Evolutionary conservation across 139 green algal species (phyloP).

Genomic region (Micractinium sp.): DNA sequence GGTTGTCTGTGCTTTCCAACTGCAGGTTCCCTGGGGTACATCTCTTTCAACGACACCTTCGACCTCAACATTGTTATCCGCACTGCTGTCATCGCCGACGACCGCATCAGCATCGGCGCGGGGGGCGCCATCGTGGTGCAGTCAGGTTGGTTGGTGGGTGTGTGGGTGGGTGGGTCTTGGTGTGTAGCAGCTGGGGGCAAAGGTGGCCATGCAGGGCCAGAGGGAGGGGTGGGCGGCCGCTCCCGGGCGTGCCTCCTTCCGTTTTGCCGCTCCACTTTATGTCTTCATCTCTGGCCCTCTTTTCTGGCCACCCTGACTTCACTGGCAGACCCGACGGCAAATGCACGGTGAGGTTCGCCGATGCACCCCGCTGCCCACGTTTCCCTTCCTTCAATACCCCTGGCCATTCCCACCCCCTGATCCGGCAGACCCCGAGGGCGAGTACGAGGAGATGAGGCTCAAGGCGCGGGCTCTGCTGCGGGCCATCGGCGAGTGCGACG

Average conservation of each 20-base stretch:
- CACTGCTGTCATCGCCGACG: conserved; percentile 77
- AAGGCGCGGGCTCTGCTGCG: conserved; percentile 82
- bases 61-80: conserved; percentile 99
- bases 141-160: conserved; percentile 57
- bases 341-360: too few species aligned
- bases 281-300: too few species aligned
- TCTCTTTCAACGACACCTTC: conserved; percentile 89
- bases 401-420: not conserved
- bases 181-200: not conserved
- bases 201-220: not conserved
- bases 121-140: conserved; percentile 94
- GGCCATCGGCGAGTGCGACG: conserved; percentile 50
- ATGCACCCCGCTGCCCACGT: too few species aligned
- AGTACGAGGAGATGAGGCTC: conserved; percentile 96
- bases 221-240: too few species aligned
- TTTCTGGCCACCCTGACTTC: not conserved
- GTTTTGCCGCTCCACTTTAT: too few species aligned
- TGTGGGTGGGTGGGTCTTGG: not conserved
- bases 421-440: conserved; percentile 48
- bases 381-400: not conserved
- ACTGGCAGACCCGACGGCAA: not conserved
- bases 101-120: conserved; percentile 80
- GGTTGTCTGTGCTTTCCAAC: not conserved
- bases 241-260: too few species aligned
- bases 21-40: conserved; percentile 87